Base-by-base conservation (phyloP, 768 basidiomycete species). In the Agrocybe pediades region DNA sequence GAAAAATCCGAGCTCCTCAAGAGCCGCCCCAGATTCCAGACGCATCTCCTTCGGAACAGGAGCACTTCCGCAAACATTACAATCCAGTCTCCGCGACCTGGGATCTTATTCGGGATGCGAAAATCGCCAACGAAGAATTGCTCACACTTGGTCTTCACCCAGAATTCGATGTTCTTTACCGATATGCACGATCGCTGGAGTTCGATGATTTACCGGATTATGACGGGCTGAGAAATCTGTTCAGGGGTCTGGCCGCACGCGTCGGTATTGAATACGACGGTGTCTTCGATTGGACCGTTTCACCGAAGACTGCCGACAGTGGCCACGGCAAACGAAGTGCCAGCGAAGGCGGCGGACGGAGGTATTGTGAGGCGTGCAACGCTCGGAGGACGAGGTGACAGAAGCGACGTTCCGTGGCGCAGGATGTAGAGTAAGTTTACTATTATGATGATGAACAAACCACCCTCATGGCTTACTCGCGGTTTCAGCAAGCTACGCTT, bases 171-270 rank as follows among this genome's bases (percentile, higher is more conserved):
- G 82, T 91, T 49, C 79, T 93, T 60, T 88, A 87, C 69, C 79
- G 81, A 41, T 95, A 95, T 71, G 85, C 88, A 19, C 83, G 92
- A 41, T 85, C 84, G 1, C 83, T 95, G 29, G 87, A 87, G 58
- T 95, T 94, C 61, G 90, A 90, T 63, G 92, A 95, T 73, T 77
- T 91, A 36, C 93, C 92, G 9, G 93, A 95, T 69, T 95, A 95
- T 62, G 87, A 85, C 41, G 92, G 92, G 23, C 74, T 94, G 20
- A 79, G 92, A 40, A 81, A 80, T 41, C 79, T 92, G 41, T 91
- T 94, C 68, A 77, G 80, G 15, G 81, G 78, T 3, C 64, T 87
- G 9, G 85, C 80, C 1, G 75, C 73, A 53, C 75, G 80, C 8
- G 68, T 79, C n/a, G 82, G 79, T 1, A 71, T 85, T 6, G 74